Percentiles rank a stretch among this genome's conserved stretches.
Evolutionary conservation across 768 basidiomycete species (phyloP).

Genomic region (Nevesoporus exiguus): DNA sequence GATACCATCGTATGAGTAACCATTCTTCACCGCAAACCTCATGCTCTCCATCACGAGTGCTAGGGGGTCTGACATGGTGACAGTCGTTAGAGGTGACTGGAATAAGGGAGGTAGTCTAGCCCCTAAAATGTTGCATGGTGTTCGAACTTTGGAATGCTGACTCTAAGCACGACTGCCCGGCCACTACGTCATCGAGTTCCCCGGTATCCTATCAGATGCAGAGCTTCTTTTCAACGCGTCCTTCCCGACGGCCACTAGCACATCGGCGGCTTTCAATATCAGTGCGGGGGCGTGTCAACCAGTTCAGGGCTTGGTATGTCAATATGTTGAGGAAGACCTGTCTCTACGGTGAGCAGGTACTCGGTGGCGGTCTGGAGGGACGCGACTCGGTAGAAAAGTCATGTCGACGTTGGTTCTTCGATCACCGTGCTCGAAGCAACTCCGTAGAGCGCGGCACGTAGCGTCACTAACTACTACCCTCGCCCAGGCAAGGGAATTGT

Average conservation of each 20-base stretch:
- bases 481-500: no score
- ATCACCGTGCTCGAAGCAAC: slow-evolving; percentile 31
- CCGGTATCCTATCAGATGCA: no score
- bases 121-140: no score
- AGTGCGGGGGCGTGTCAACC: neutral
- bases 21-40: slow-evolving; percentile 1
- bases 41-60: neutral
- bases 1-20: slow-evolving; percentile 11
- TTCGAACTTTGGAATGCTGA: no score
- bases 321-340: neutral
- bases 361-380: neutral
- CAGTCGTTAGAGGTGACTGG: no score
- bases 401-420: slow-evolving; percentile 20
- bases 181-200: no score
- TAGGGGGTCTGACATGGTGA: neutral
- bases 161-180: no score
- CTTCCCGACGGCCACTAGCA: neutral
- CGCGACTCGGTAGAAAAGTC: slow-evolving; percentile 1
- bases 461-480: slow-evolving; percentile 18
- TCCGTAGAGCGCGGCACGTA: slow-evolving; percentile 31
- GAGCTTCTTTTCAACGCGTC: slow-evolving; percentile 4
- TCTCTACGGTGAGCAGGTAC: neutral
- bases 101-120: no score
- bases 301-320: neutral
- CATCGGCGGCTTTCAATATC: neutral